Conservation (phyloP, 768 basidiomycete genomes). For the Podaxis sp. region DNA sequence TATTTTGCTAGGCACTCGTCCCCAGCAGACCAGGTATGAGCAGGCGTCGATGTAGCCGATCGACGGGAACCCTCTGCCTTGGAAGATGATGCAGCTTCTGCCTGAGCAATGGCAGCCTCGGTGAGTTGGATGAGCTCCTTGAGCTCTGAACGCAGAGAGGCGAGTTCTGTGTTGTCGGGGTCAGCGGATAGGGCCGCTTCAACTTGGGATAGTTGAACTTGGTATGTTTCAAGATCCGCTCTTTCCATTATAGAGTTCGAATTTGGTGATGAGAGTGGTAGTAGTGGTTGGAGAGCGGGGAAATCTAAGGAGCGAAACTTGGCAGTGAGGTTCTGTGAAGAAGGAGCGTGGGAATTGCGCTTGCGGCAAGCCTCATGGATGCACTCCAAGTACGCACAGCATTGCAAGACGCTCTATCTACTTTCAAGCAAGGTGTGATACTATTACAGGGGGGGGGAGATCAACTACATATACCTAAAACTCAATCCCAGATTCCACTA, state of each 20-base stretch:
- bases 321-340: slow-evolving; percentile 1
- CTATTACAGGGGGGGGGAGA: no score
- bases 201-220: slow-evolving; percentile 88
- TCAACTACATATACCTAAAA: not conserved
- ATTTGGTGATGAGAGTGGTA: slow-evolving; percentile 10
- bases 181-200: slow-evolving; percentile 77
- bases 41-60: slow-evolving; percentile 41
- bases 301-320: not conserved
- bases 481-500: slow-evolving; percentile 60
- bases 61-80: slow-evolving; percentile 36
- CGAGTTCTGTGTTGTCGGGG: slow-evolving; percentile 71
- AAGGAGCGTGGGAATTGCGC: slow-evolving; percentile 15
- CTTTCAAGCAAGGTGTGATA: no score
- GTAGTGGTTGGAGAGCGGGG: slow-evolving; percentile 2
- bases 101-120: slow-evolving; percentile 67
- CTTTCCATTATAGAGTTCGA: slow-evolving; percentile 48
- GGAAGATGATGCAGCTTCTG: slow-evolving; percentile 45
- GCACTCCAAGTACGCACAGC: no score
- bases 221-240: slow-evolving; percentile 84
- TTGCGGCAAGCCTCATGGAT: no score
- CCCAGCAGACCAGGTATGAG: slow-evolving; percentile 71
- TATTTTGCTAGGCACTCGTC: slow-evolving; percentile 88
- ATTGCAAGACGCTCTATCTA: no score
- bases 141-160: slow-evolving; percentile 73
- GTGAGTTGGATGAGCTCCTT: slow-evolving; percentile 83